Percentiles rank a stretch among this genome's conserved stretches.
Conservation (phyloP, 2,329 filamentous ascomycete genomes). For the Fusarium avenaceum region DNA sequence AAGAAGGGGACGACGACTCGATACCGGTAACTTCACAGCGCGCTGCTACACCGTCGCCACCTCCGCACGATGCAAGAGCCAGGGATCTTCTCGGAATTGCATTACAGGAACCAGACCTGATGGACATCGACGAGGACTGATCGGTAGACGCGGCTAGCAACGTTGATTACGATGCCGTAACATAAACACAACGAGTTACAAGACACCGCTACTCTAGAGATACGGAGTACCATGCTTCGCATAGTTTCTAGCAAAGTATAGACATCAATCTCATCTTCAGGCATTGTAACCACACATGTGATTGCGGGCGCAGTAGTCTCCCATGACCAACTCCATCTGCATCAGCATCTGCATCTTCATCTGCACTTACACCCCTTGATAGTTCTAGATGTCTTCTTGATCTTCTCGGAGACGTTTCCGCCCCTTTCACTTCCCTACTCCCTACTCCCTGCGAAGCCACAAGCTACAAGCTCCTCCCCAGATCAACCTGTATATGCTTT, state of each 20-base stretch:
- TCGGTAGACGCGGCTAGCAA: not conserved
- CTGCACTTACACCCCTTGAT: constrained; percentile 23
- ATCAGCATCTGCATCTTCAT: not conserved
- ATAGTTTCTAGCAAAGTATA: constrained; percentile 18
- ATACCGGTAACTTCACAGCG: not conserved
- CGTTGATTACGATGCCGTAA: constrained; percentile 10
- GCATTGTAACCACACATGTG: constrained; percentile 13
- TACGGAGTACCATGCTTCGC: not conserved
- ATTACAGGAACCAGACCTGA: no score
- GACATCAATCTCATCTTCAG: constrained; percentile 14
- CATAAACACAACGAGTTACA: constrained; percentile 5
- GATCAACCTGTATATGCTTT: not conserved
- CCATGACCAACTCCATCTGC: constrained; percentile 12
- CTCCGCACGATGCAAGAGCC: not conserved
- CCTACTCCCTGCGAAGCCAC: no score
- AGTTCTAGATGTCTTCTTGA: constrained; percentile 3
- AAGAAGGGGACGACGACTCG: not conserved
- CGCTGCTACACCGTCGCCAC: not conserved
- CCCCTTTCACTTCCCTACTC: not conserved
- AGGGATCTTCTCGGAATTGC: no score
- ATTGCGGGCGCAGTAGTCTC: constrained; percentile 15
- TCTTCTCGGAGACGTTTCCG: constrained; percentile 1
- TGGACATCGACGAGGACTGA: not conserved
- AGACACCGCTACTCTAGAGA: constrained; percentile 1
- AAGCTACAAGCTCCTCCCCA: not conserved